phyloP scores from a whole-genome alignment of 2,329 filamentous ascomycete genomes.

The Ceratocystis papillata region DNA sequence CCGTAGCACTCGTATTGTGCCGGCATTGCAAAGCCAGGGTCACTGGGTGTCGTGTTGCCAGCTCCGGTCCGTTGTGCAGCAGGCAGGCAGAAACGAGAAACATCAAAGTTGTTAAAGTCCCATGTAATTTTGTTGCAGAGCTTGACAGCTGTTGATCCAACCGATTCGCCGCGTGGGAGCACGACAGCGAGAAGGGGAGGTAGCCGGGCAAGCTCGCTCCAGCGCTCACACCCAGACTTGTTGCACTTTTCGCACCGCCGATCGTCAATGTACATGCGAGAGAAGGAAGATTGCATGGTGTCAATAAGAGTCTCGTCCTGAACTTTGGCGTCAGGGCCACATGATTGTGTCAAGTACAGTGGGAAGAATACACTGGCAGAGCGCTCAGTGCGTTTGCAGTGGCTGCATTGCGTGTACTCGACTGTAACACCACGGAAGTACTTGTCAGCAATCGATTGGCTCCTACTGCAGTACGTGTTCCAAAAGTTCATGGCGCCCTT shows the following conservation, averaged over 20 bases:
- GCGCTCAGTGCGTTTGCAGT: slow-evolving; percentile 37
- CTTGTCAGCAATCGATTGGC: slow-evolving; percentile 64
- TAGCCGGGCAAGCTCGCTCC: slow-evolving; percentile 63
- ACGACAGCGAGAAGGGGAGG: slow-evolving; percentile 70
- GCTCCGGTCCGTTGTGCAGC: slow-evolving; percentile 27
- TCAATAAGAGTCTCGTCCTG: slow-evolving; percentile 54
- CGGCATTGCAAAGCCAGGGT: slow-evolving; percentile 40
- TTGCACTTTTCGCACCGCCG: slow-evolving; percentile 69
- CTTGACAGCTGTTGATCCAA: slow-evolving; percentile 42
- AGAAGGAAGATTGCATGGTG: slow-evolving; percentile 40
- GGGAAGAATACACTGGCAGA: slow-evolving; percentile 46
- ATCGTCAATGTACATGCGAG: slow-evolving; percentile 54
- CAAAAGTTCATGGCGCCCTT: slow-evolving; percentile 61
- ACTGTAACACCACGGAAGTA: slow-evolving; percentile 70
- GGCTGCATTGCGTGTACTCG: slow-evolving; percentile 51
- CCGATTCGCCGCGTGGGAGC: slow-evolving; percentile 48
- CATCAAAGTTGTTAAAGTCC: slow-evolving; percentile 58
- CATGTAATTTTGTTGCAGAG: slow-evolving; percentile 63
- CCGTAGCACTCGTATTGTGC: slow-evolving; percentile 71
- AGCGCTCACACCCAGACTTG: slow-evolving; percentile 55
- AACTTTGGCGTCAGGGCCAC: slow-evolving; percentile 26
- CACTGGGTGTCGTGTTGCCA: slow-evolving; percentile 28
- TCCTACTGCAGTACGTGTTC: slow-evolving; percentile 56
- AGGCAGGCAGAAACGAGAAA: slow-evolving; percentile 37
- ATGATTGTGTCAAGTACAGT: slow-evolving; percentile 31